A percentile compares a stretch with the other conserved stretches of the same genome.
Evolutionary conservation across 306 rosid genomes (phyloP).

Genomic region (Oxytropis ochrocephala): DNA sequence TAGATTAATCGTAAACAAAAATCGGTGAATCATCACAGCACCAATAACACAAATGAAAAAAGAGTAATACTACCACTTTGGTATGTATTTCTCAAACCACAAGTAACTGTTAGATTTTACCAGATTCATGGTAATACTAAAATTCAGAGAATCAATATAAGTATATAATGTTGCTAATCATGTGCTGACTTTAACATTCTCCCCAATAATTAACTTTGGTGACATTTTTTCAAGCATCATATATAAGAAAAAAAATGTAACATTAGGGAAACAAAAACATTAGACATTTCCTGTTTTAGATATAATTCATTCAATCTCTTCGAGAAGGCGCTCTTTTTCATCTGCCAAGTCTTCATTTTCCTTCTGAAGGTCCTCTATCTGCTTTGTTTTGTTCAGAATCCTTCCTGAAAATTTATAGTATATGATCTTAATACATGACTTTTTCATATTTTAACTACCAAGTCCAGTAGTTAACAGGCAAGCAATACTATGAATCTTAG

Average conservation of each 20-base stretch:
- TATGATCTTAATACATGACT: not conserved
- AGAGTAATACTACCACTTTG: too few species aligned
- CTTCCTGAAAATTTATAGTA: conserved; percentile 53
- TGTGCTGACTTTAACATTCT: not conserved
- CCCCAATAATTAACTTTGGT: not conserved
- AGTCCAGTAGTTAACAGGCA: too few species aligned
- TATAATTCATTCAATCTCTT: conserved; percentile 74
- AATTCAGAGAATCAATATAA: not conserved
- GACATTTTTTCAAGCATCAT: not conserved
- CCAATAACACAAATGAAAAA: too few species aligned
- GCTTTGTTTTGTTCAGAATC: conserved; percentile 97
- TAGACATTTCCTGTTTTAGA: conserved; percentile 49
- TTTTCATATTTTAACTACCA: not conserved
- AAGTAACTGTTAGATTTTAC: conserved; percentile 2
- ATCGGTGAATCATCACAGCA: too few species aligned
- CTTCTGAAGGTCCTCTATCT: conserved; percentile 89
- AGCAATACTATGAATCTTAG: too few species aligned
- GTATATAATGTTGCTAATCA: not conserved
- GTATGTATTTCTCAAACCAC: not conserved
- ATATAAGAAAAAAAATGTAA: too few species aligned
- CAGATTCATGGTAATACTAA: not conserved
- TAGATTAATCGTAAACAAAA: too few species aligned
- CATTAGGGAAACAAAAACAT: not conserved
- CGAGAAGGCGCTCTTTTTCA: conserved; percentile 78
- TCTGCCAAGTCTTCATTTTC: conserved; percentile 74